These are phyloP conservation scores for Cryptosporidium sp. DNA, from an alignment of 169 alveolate species.

Conservation along the genomic window DNA sequence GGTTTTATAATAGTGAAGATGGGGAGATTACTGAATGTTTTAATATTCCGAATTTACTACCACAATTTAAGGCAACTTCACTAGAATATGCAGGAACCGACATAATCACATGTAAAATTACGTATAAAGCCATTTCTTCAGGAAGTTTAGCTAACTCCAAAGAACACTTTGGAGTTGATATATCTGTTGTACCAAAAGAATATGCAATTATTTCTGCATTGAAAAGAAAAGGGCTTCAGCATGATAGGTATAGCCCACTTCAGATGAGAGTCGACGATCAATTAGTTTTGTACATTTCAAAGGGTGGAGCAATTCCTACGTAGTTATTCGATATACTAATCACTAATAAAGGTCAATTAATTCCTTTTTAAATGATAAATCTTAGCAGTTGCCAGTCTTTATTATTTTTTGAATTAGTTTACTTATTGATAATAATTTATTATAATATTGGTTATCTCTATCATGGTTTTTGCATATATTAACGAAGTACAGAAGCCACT, in stretches of 20 bases:
- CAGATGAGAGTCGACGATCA: constrained; percentile 63
- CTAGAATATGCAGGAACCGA: constrained; percentile 71
- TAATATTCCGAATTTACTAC: constrained; percentile 35
- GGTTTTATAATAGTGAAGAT: not conserved
- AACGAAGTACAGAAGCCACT: constrained; percentile 12
- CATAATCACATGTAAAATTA: constrained; percentile 31
- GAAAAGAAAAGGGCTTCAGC: constrained; percentile 66
- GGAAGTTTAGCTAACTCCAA: constrained; percentile 38
- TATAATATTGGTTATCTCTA: constrained; percentile 5
- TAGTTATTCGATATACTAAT: not conserved
- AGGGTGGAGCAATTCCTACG: constrained; percentile 71
- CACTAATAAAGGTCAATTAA: not conserved
- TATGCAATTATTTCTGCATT: constrained; percentile 62
- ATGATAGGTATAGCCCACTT: constrained; percentile 71
- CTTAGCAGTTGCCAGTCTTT: not conserved
- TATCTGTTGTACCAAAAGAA: constrained; percentile 47
- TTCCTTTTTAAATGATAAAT: not conserved
- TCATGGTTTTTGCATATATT: constrained; percentile 1
- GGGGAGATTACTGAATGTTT: constrained; percentile 34
- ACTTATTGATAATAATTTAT: constrained; percentile 6
- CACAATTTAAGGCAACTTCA: constrained; percentile 14
- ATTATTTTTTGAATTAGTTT: not conserved
- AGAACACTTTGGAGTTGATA: constrained; percentile 60
- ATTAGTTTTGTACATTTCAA: constrained; percentile 57
- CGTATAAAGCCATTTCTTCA: constrained; percentile 30